A percentile compares a stretch with the other conserved stretches of the same genome.
These are phyloP conservation scores for Crinitomyces ghanaensis DNA, from an alignment of 805 yeast genomes.

Conservation along the genomic window DNA sequence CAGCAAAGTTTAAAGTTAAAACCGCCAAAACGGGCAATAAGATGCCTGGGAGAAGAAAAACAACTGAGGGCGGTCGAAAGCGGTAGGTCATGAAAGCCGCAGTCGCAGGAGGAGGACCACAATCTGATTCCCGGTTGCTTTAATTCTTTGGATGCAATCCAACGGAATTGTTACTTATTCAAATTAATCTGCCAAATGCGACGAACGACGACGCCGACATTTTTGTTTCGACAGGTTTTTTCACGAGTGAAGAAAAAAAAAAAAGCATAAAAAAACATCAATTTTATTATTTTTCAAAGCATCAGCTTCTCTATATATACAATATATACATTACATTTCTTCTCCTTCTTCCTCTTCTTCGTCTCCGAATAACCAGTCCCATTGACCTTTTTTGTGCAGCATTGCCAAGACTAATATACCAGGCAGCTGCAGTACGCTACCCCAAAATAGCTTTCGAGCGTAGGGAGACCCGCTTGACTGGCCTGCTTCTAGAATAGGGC, in stretches of 20 bases:
- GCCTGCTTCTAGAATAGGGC: conserved; percentile 10
- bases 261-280: not conserved
- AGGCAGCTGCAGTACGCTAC: conserved; percentile 89
- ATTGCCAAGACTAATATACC: conserved; percentile 81
- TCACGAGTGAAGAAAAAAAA: not conserved
- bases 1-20: no score
- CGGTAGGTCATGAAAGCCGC: no score
- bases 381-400: conserved; percentile 89
- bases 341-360: conserved; percentile 8
- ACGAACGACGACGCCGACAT: conserved; percentile 2
- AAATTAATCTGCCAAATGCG: no score
- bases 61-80: no score
- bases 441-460: conserved; percentile 86
- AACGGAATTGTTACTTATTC: not conserved
- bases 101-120: no score
- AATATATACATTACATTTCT: not conserved
- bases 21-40: no score
- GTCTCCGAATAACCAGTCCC: conserved; percentile 56
- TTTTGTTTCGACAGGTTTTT: not conserved
- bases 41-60: no score
- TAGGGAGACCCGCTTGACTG: conserved; percentile 30
- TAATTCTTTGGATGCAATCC: no score
- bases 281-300: not conserved
- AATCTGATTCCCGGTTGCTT: no score
- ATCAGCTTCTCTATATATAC: conserved; percentile 1